Evolutionary conservation across 306 rosid genomes (phyloP).

Genomic region (Erythrophleum fordii): DNA sequence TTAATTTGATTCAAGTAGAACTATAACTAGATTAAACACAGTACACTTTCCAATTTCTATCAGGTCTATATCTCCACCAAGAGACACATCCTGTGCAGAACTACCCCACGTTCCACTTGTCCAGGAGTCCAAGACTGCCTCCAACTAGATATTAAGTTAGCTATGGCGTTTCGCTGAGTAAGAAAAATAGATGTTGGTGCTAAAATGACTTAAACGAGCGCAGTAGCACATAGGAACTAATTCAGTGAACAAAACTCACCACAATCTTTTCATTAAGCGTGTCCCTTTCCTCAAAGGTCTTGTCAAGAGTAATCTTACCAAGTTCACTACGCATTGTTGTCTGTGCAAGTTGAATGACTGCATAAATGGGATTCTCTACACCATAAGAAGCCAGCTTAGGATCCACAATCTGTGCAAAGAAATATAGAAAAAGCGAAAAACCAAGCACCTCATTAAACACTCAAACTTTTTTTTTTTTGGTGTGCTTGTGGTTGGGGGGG

Average conservation of each 20-base stretch:
- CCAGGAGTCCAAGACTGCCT: neutral
- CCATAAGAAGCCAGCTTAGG: slow-evolving; percentile 94
- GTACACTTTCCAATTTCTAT: neutral
- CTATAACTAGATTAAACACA: neutral
- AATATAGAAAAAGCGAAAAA: neutral
- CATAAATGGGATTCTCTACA: slow-evolving; percentile 82
- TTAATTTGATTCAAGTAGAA: neutral
- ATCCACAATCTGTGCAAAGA: slow-evolving; percentile 77
- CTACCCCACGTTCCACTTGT: neutral
- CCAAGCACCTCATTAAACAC: slow-evolving; percentile 5
- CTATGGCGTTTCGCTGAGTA: neutral
- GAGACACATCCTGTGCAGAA: neutral
- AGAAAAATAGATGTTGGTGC: neutral
- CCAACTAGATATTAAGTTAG: neutral
- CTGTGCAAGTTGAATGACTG: slow-evolving; percentile 94
- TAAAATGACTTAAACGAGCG: neutral
- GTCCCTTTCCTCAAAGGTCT: slow-evolving; percentile 87
- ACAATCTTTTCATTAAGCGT: slow-evolving; percentile 88
- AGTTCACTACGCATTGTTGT: slow-evolving; percentile 97
- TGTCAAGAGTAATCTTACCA: slow-evolving; percentile 96
- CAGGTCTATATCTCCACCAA: neutral
- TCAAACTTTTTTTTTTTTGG: no score
- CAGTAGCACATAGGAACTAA: neutral
- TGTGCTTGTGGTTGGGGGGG: no score
- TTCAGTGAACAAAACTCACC: slow-evolving; percentile 39